These are phyloP conservation scores for Amylocystis lapponica DNA, from an alignment of 768 basidiomycete genomes.

Conservation along the genomic window DNA sequence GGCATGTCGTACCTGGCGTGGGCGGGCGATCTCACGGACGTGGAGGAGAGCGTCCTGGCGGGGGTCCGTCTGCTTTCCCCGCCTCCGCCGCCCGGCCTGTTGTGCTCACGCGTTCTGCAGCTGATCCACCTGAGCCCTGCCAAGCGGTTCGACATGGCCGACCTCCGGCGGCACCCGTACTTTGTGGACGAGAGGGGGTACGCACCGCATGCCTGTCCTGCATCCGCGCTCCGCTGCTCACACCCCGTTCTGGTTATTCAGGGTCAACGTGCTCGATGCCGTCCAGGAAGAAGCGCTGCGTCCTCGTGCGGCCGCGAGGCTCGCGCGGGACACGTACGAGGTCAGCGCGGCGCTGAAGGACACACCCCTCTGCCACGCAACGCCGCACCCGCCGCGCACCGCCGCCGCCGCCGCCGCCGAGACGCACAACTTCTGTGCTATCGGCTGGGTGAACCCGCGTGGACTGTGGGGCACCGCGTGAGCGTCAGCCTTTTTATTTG, in stretches of 20 bases:
- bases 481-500: background rate
- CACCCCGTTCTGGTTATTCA: background rate
- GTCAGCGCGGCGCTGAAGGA: conserved; percentile 7
- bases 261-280: background rate
- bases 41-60: conserved; percentile 13
- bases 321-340: background rate
- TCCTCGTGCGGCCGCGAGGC: background rate
- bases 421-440: conserved; percentile 3
- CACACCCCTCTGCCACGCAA: conserved; percentile 3
- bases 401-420: background rate
- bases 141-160: conserved; percentile 8
- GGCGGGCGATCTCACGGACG: conserved; percentile 4
- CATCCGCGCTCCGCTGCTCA: background rate
- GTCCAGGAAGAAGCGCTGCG: background rate
- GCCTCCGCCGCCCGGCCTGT: background rate
- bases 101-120: conserved; percentile 1
- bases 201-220: background rate
- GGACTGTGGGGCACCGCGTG: conserved; percentile 10
- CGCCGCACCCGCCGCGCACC: background rate
- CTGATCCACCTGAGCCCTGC: conserved; percentile 8
- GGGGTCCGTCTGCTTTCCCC: conserved; percentile 6
- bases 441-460: conserved; percentile 14
- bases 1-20: conserved; percentile 9
- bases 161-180: conserved; percentile 14
- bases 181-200: conserved; percentile 17